Conservation (phyloP, 179 eudicot species). For the Spergularia azorica region DNA sequence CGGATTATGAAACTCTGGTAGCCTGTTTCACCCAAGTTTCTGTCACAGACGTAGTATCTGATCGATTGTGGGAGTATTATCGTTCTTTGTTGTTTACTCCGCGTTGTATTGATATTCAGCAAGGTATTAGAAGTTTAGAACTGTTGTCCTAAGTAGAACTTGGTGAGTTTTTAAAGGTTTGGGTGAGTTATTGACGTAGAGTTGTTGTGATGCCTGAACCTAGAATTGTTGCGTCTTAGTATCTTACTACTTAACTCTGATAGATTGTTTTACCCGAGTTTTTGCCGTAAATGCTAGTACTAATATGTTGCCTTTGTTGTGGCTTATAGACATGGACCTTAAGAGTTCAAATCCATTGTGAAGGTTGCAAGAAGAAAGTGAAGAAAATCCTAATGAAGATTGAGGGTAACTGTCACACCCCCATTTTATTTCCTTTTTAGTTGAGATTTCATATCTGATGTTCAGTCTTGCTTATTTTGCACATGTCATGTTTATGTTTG, state of each 20-base stretch:
- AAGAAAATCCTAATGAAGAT: constrained; percentile 41
- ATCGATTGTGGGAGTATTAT: no score
- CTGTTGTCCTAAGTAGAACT: no score
- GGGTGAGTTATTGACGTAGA: no score
- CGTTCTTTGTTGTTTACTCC: no score
- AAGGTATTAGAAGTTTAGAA: no score
- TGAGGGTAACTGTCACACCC: constrained; percentile 30
- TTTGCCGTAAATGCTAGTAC: background rate
- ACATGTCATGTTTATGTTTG: background rate
- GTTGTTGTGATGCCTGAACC: background rate
- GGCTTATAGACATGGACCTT: constrained; percentile 40
- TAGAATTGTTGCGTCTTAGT: background rate
- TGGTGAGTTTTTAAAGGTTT: no score
- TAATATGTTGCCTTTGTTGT: constrained; percentile 1
- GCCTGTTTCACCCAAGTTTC: no score
- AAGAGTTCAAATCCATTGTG: constrained; percentile 47
- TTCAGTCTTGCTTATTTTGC: background rate
- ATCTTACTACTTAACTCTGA: no score
- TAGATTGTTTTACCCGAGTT: background rate
- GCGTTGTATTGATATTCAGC: no score
- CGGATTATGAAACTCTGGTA: no score
- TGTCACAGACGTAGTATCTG: no score
- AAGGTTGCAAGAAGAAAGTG: constrained; percentile 50
- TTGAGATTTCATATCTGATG: background rate
- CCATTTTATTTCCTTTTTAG: background rate